Evolutionary conservation across 2,329 filamentous ascomycete genomes (phyloP).

Genomic region (Thielaviopsis populi): DNA sequence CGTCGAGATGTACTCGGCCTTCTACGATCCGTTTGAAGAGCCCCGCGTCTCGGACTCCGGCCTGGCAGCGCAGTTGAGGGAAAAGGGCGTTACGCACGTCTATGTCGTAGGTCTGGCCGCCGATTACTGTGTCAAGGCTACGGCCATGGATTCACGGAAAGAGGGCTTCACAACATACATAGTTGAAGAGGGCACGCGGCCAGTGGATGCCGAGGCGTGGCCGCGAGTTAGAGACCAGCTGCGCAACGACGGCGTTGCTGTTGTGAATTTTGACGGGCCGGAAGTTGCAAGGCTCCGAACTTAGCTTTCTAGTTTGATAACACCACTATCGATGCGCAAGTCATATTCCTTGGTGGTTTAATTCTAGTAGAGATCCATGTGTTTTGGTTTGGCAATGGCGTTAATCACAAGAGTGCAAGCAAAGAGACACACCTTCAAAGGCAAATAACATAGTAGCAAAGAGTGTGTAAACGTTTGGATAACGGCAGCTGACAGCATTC

Average conservation of each 20-base stretch:
- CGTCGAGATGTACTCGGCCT: constrained; percentile 90
- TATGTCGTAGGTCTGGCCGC: constrained; percentile 75
- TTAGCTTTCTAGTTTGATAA: neutral
- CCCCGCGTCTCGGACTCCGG: constrained; percentile 47
- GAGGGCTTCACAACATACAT: constrained; percentile 67
- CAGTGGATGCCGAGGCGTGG: constrained; percentile 52
- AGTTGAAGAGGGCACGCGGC: constrained; percentile 60
- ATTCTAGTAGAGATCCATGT: neutral
- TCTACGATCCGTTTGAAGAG: constrained; percentile 61
- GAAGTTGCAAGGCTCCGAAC: constrained; percentile 25
- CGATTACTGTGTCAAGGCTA: constrained; percentile 78
- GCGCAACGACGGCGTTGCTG: constrained; percentile 40
- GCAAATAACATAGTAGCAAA: neutral
- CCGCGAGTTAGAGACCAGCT: constrained; percentile 38
- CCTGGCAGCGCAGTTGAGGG: constrained; percentile 42
- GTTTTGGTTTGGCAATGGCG: neutral
- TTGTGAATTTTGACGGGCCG: constrained; percentile 42
- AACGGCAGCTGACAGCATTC: neutral
- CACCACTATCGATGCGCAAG: neutral
- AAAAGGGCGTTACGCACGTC: constrained; percentile 49
- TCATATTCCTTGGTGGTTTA: too few species aligned
- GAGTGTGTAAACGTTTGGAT: neutral
- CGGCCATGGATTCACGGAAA: constrained; percentile 59
- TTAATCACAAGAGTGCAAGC: neutral
- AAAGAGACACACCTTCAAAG: neutral